Percentiles rank a stretch among this genome's conserved stretches.
Evolutionary conservation across 192 early-diverging fungal genomes (phyloP).

Genomic region (Bifiguratus adelaidae): DNA sequence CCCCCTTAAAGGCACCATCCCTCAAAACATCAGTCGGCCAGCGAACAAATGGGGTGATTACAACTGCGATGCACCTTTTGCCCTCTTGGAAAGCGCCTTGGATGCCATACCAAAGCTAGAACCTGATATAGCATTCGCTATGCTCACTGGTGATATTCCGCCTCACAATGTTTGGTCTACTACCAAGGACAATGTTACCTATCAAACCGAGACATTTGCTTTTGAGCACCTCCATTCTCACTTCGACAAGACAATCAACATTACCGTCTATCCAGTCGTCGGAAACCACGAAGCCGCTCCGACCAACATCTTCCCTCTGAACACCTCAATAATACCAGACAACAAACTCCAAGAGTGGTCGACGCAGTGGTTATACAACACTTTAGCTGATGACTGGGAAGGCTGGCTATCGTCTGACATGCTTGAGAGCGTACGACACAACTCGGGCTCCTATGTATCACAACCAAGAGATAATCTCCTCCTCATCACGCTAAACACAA

Average conservation of each 20-base stretch:
- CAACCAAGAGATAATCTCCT: conserved; percentile 30
- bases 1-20: conserved; percentile 9
- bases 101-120: conserved; percentile 28
- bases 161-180: conserved; percentile 44
- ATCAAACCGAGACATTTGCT: conserved; percentile 20
- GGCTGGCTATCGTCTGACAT: conserved; percentile 31
- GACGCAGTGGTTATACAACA: conserved; percentile 32
- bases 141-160: conserved; percentile 45
- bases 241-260: conserved; percentile 19
- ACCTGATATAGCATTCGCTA: conserved; percentile 25
- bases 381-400: conserved; percentile 32
- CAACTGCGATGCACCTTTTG: conserved; percentile 32
- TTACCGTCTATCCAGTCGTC: conserved; percentile 32
- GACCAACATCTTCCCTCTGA: conserved; percentile 23
- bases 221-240: conserved; percentile 17
- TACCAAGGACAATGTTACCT: conserved; percentile 20
- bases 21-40: conserved; percentile 4
- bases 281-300: conserved; percentile 47
- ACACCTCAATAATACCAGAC: background rate
- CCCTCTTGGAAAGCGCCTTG: conserved; percentile 31
- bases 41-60: conserved; percentile 32
- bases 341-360: conserved; percentile 14
- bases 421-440: conserved; percentile 21
- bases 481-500: conserved; percentile 43
- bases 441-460: conserved; percentile 34